Base-by-base conservation (phyloP, 2,329 filamentous ascomycete genomes). In the Atkinsonella hypoxylon region DNA sequence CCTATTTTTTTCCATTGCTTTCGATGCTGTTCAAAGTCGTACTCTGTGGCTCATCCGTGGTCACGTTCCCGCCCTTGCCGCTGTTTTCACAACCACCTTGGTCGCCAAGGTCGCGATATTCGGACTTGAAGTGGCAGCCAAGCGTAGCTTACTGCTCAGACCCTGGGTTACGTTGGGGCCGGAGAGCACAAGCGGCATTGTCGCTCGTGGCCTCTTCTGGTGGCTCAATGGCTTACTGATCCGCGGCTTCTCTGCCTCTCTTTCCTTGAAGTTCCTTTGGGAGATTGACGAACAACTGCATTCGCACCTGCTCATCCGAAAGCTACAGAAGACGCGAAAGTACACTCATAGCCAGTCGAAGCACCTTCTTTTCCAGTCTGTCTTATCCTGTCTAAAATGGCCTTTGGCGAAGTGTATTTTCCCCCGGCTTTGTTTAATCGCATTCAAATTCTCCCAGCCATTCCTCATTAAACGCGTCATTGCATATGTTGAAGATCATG, bases 11-110 rank as follows among this genome's bases (percentile, higher is more conserved):
- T 66, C 67, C 8, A 52, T 67, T 1, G 58, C 64, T 1, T 42
- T 53, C 65, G 67, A 53, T 58, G 59, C 2, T 59, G 70, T 40
- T 70, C 71, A 0, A 48, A 70, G 3, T n/a, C 51, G 51, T 8
- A 53, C 51, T 2, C 41, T 53, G 1, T 53, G 51, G 51, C 32
- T 50, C 5, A 32, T 53, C 7, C 40, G 12, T 26, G 32, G 18
- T 70, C 65, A 58, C 54, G 72, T 8, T 1, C 13, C 32, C 18
- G n/a, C n/a, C n/a, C 2, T 50, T 31, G 48, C 51, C 3, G 45
- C 57, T 30, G 45, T 68, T 1, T 65, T 67, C 30, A 64, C 62
- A 1, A 54, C 58, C 3, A 55, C 57, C 0, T 48, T 68, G 4
- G 62, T 32, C 6, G 12, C 31, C 31, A 32, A 32, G 12, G 12